A percentile compares a stretch with the other conserved stretches of the same genome.
Conservation (phyloP, 495 filamentous ascomycete species). For the Cercophora samala region DNA sequence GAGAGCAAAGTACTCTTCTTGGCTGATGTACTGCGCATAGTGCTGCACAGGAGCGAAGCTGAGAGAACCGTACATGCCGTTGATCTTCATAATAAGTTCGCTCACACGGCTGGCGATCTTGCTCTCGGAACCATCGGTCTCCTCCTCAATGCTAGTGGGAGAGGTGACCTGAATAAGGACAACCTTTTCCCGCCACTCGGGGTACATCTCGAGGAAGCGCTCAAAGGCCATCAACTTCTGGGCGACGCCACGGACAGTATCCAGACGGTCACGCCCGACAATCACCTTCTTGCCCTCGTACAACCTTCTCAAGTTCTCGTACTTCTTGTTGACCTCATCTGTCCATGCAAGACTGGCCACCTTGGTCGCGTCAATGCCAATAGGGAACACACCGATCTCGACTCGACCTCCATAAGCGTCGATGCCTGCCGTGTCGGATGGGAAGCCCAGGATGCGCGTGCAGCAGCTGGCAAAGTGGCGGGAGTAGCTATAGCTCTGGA, state of each 20-base stretch:
- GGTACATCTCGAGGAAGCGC: conserved; percentile 79
- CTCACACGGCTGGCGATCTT: conserved; percentile 81
- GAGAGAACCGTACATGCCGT: conserved; percentile 80
- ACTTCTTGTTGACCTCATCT: conserved; percentile 61
- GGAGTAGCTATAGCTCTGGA: conserved; percentile 90
- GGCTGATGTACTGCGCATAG: conserved; percentile 83
- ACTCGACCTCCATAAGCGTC: conserved; percentile 86
- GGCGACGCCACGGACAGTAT: conserved; percentile 82
- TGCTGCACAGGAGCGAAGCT: conserved; percentile 86
- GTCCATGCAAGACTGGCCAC: conserved; percentile 70
- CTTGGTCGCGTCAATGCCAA: conserved; percentile 76
- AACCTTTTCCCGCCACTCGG: conserved; percentile 86
- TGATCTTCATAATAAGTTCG: conserved; percentile 83
- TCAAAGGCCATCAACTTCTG: conserved; percentile 94
- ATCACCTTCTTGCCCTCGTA: conserved; percentile 87
- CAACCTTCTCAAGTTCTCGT: conserved; percentile 63
- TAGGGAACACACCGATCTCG: conserved; percentile 84
- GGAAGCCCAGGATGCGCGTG: conserved; percentile 79
- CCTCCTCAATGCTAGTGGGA: conserved; percentile 72
- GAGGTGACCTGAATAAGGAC: conserved; percentile 93
- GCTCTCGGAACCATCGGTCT: conserved; percentile 63
- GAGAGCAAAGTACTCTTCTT: conserved; percentile 87
- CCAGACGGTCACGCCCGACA: conserved; percentile 87
- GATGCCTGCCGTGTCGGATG: conserved; percentile 72
- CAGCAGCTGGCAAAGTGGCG: conserved; percentile 91